Conservation (phyloP, 192 early-diverging fungal genomes). For the Mortierella claussenii region DNA sequence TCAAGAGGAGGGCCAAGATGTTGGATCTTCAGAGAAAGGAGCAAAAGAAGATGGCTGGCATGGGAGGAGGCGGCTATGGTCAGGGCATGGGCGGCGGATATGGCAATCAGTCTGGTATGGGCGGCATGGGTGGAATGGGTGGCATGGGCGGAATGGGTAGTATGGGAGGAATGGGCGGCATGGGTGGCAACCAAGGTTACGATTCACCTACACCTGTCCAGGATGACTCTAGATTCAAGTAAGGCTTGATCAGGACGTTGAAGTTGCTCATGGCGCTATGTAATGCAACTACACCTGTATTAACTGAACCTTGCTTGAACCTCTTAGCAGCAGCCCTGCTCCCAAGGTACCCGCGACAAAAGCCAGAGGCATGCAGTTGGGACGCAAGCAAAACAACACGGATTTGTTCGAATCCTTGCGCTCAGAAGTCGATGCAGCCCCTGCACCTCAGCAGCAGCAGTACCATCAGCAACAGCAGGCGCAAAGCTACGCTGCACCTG, state of each 20-base stretch:
- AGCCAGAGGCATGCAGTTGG: conserved; percentile 95
- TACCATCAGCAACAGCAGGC: conserved; percentile 16
- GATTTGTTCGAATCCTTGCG: conserved; percentile 86
- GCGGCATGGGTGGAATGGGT: conserved; percentile 12
- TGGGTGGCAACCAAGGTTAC: conserved; percentile 41
- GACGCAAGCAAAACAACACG: conserved; percentile 84
- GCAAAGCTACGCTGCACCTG: conserved; percentile 38
- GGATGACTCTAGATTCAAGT: conserved; percentile 43
- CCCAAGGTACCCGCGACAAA: conserved; percentile 56
- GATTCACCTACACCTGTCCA: conserved; percentile 32
- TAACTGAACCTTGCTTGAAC: neutral
- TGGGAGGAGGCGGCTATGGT: conserved; percentile 24
- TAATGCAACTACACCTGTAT: neutral
- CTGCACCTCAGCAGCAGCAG: conserved; percentile 17
- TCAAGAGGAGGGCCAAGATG: conserved; percentile 90
- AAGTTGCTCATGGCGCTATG: no score
- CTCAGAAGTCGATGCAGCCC: conserved; percentile 74
- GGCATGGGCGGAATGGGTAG: conserved; percentile 51
- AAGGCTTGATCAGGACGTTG: no score
- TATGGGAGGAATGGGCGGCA: conserved; percentile 54
- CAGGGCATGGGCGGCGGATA: conserved; percentile 52
- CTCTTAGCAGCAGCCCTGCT: conserved; percentile 41
- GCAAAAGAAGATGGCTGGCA: conserved; percentile 66
- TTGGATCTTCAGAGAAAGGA: conserved; percentile 93
- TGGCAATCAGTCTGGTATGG: conserved; percentile 38